Evolutionary conservation across 352 stramenopile species (phyloP).

Genomic region (Phytopythium boreale): DNA sequence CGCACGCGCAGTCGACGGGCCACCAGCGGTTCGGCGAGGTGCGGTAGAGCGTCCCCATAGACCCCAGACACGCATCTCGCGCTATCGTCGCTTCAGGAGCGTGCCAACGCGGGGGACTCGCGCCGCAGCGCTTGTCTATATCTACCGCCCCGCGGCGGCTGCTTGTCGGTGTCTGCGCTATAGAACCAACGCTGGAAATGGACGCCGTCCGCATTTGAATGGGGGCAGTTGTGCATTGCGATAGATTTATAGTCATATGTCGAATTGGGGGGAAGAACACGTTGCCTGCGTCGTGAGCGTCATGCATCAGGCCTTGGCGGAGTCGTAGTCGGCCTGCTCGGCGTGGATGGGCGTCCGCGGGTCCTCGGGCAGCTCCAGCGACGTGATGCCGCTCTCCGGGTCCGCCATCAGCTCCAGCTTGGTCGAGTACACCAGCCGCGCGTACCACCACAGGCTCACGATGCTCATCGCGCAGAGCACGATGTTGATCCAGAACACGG

Average conservation of each 20-base stretch:
- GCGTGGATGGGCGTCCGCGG: conserved; percentile 43
- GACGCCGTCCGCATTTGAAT: no score
- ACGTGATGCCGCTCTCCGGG: conserved; percentile 31
- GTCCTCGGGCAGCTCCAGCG: conserved; percentile 26
- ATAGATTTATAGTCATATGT: background rate
- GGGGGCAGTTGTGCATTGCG: no score
- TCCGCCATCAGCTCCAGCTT: conserved; percentile 47
- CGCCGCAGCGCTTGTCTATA: no score
- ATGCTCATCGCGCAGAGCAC: conserved; percentile 53
- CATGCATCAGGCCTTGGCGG: conserved; percentile 1
- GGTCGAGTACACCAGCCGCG: conserved; percentile 44
- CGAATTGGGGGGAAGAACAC: no score
- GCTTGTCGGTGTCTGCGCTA: no score
- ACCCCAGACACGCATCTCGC: no score
- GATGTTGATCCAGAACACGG: conserved; percentile 79
- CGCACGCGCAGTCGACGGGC: conserved; percentile 55
- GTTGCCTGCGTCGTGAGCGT: no score
- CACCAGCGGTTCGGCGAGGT: conserved; percentile 81
- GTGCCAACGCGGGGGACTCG: no score
- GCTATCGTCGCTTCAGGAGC: no score
- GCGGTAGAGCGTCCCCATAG: conserved; percentile 4
- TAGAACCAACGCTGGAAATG: no score
- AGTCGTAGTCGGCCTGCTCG: conserved; percentile 19
- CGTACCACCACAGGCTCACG: conserved; percentile 64
- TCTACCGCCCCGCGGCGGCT: no score